Evolutionary conservation across 176 grass and related monocot genomes (phyloP), one percentile per base, ranked within the genome.

Genomic region (Phragmites australis): DNA sequence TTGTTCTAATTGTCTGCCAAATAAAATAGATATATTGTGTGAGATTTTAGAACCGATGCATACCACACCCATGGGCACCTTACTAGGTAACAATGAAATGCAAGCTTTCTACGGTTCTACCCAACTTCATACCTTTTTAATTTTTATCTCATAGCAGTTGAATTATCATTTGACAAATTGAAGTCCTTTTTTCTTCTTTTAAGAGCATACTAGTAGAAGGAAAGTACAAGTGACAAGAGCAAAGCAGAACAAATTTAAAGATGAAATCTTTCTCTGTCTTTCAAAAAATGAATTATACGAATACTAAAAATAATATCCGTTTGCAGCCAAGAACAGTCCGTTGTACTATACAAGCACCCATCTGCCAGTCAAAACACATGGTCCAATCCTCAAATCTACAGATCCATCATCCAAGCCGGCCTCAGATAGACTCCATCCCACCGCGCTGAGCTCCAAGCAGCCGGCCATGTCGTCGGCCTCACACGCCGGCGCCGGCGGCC

Each of bases 391-490:
- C 7, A 10, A 23, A 49, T 23, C 29, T 9, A n/a, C 63, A 78
- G 75, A 72, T 79, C 55, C 67, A 56, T 27, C 15, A 41, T 23
- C 80, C 6, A 18, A 30, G 11, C 51, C 42, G 6, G 3, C 8
- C 0, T 4, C 10, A 50, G 27, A 56, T 34, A 46, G 16, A 2
- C 0, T 47, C 15, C 25, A 14, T 14, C 12, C 47, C 76, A 25
- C 27, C 62, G 21, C 13, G 3, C 29, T 15, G 23, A 76, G 74
- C n/a, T 10, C 18, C 23, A 6, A 21, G 56, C 46, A 57, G 4
- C 32, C 66, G 58, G 65, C 72, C 81, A 88, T 88, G 87, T 25
- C 78, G 39, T n/a, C 73, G 29, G 23, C 4, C 39, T 55, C 85
- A 54, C 29, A 16, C 70, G 6, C 49, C 32, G 48, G 53, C 40